A percentile compares a stretch with the other conserved stretches of the same genome.
Conservation (phyloP, 768 basidiomycete genomes). For the Tricholoma hemisulphureum region DNA sequence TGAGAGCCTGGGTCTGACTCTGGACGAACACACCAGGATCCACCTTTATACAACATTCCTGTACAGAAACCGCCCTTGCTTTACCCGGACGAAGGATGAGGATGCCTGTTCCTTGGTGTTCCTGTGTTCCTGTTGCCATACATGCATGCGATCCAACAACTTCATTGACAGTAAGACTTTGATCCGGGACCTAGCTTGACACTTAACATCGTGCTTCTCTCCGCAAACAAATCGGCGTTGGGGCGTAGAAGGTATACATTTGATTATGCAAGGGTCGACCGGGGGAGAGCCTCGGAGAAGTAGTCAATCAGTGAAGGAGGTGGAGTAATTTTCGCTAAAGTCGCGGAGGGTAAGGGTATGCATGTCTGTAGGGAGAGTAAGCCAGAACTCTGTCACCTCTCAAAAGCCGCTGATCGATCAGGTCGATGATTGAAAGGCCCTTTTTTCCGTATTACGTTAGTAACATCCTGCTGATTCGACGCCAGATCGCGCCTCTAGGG, state of each 20-base stretch:
- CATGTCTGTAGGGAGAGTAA: slow-evolving; percentile 6
- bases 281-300: neutral
- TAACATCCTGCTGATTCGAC: too few relatives aligned
- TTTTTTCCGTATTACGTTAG: neutral
- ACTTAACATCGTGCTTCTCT: neutral
- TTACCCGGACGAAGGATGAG: neutral
- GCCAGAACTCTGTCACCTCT: slow-evolving; percentile 9
- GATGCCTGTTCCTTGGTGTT: neutral
- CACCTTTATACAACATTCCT: slow-evolving; percentile 10
- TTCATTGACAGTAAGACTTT: neutral
- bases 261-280: neutral
- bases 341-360: neutral
- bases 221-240: neutral
- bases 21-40: neutral
- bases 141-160: neutral
- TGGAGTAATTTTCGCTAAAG: too few relatives aligned
- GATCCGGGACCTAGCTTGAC: neutral
- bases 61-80: neutral
- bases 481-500: too few relatives aligned
- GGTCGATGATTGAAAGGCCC: neutral
- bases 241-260: neutral
- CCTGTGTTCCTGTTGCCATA: neutral
- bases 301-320: neutral
- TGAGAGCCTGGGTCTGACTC: neutral
- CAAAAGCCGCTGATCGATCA: slow-evolving; percentile 17